Conservation (phyloP, 23 red algal species). For the Chondrus crispus region DNA sequence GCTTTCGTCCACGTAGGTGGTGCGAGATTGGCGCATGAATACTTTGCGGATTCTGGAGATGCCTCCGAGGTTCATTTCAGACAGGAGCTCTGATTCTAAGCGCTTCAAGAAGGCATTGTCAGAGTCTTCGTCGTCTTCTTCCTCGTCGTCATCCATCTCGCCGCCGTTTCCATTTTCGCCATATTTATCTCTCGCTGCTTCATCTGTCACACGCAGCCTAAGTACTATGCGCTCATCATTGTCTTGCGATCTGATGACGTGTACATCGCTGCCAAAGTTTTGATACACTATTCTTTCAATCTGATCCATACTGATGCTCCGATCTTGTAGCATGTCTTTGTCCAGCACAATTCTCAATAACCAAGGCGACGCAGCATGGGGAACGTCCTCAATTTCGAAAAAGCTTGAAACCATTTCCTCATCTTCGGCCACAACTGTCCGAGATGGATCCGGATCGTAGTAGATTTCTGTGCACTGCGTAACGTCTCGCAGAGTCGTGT, state of each 20-base stretch:
- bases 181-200: constrained; percentile 47
- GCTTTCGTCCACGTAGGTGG: constrained; percentile 34
- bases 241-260: constrained; percentile 86
- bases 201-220: constrained; percentile 74
- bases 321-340: constrained; percentile 87
- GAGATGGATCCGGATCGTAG: constrained; percentile 86
- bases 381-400: constrained; percentile 72
- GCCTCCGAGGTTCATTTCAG: constrained; percentile 80
- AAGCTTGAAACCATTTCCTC: constrained; percentile 76
- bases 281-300: constrained; percentile 67
- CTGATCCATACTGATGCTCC: constrained; percentile 73
- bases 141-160: constrained; percentile 40
- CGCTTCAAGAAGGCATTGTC: constrained; percentile 86
- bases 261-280: constrained; percentile 92
- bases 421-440: constrained; percentile 88
- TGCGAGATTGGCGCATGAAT: constrained; percentile 84
- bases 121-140: constrained; percentile 70
- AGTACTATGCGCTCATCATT: constrained; percentile 92
- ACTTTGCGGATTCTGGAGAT: constrained; percentile 87
- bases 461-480: constrained; percentile 85
- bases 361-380: constrained; percentile 86
- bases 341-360: constrained; percentile 79
- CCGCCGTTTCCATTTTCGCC: constrained; percentile 19
- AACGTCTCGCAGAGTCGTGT: constrained; percentile 88
- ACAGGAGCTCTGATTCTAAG: constrained; percentile 75